These are phyloP conservation scores for Kwoniella newhampshirensis DNA, from an alignment of 768 basidiomycete genomes.

Conservation along the genomic window DNA sequence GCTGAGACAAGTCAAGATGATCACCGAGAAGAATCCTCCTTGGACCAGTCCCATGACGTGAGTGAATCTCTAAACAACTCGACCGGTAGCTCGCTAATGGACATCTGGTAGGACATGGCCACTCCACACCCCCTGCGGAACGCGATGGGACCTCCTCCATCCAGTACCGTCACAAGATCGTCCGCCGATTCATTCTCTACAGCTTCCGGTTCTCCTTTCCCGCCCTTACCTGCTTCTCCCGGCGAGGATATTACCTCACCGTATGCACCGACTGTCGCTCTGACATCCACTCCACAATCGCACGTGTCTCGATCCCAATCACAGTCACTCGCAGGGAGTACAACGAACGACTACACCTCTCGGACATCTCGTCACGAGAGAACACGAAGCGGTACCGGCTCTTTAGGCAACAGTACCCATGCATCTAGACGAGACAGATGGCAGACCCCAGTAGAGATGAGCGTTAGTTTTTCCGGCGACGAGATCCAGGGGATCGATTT, in stretches of 20 bases:
- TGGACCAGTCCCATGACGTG: constrained; percentile 10
- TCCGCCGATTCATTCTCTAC: constrained; percentile 29
- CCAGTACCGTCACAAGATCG: constrained; percentile 5
- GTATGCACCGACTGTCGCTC: constrained; percentile 21
- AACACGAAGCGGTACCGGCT: constrained; percentile 19
- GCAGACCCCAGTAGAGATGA: constrained; percentile 46
- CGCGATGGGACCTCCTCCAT: constrained; percentile 8
- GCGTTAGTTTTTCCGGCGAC: constrained; percentile 43
- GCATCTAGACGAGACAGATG: constrained; percentile 29
- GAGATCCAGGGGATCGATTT: constrained; percentile 22
- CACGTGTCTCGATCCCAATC: constrained; percentile 27
- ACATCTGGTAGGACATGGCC: constrained; percentile 21
- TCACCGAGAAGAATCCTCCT: not conserved
- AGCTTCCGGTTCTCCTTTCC: constrained; percentile 35
- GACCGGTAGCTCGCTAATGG: not conserved
- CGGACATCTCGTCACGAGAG: constrained; percentile 15
- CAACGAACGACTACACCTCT: not conserved
- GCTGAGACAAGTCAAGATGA: constrained; percentile 13
- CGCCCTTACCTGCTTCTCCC: constrained; percentile 13
- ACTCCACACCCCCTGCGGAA: constrained; percentile 40
- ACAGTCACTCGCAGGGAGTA: constrained; percentile 13
- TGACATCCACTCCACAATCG: constrained; percentile 40
- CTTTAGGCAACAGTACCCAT: constrained; percentile 23
- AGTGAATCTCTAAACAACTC: not conserved
- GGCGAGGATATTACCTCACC: constrained; percentile 19